phyloP scores from a whole-genome alignment of 2,329 filamentous ascomycete species.

The Diplodia corticola region DNA sequence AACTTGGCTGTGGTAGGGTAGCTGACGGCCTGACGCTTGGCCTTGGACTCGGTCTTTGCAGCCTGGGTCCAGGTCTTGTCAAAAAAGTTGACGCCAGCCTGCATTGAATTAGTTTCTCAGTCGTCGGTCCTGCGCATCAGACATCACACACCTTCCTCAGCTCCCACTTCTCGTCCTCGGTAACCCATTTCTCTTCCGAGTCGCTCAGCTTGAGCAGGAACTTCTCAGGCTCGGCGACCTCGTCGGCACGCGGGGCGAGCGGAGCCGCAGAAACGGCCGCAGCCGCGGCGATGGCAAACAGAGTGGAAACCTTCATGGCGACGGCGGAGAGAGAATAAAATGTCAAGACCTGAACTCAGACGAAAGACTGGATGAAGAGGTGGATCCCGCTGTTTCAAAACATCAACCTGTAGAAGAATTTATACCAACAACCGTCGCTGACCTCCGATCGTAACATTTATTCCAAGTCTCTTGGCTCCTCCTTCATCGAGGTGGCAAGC shows the following conservation, averaged over 20 bases:
- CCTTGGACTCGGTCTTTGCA: background rate
- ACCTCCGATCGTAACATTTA: background rate
- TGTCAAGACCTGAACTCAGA: background rate
- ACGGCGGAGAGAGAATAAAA: background rate
- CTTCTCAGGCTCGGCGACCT: conserved; percentile 5
- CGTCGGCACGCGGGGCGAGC: conserved; percentile 5
- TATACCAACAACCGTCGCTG: background rate
- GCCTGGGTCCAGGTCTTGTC: conserved; percentile 1
- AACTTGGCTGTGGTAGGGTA: background rate
- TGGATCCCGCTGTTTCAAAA: background rate
- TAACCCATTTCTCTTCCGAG: conserved; percentile 15
- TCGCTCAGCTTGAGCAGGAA: conserved; percentile 10
- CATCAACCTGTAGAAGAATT: background rate
- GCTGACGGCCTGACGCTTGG: conserved; percentile 12
- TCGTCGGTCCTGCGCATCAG: background rate
- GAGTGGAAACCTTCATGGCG: conserved; percentile 14
- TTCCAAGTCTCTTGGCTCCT: conserved; percentile 19
- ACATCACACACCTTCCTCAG: background rate
- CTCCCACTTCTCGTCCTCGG: conserved; percentile 15
- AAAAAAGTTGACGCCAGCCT: conserved; percentile 10
- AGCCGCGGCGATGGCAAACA: conserved; percentile 2
- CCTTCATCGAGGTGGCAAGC: conserved; percentile 11
- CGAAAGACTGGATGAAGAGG: background rate
- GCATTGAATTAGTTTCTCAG: background rate
- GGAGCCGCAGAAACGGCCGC: conserved; percentile 14